Evolutionary conservation across 139 green algal genomes (phyloP), one percentile per base, ranked within the genome.

Genomic region (Closterium sp.): DNA sequence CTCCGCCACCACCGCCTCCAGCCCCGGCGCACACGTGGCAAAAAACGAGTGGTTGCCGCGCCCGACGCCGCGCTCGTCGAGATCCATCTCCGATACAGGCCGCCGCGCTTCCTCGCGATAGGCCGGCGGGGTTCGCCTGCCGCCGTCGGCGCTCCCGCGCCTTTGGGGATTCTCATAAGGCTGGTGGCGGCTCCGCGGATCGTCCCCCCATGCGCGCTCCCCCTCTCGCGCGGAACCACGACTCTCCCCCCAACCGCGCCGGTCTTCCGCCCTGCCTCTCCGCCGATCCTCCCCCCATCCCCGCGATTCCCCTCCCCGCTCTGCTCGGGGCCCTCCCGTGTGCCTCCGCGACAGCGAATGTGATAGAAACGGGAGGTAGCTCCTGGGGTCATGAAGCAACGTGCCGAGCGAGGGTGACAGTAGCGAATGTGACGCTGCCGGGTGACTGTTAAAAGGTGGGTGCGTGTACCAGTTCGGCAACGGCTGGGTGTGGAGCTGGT

Each of bases 1-100:
- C 2, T 32, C 24, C 1, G 96, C 97, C 21, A 98, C 94, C 4
- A 97, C 93, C 87, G 96, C 22, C 91, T 98, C 97, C n/a, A 98
- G 87, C 0, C 97, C 97, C 7, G 97, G 97, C 24, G 97, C 95
- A 91, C 97, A 98, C 0, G 97, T 98, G 9, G 95, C 97, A 89
- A 94, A 94, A 42, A 89, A 94, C 28, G 62, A 79, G 62, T 79
- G 62, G 62, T 13, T 31, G 85, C 85, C 62, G 62, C 62, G 62
- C 62, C 17, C 62, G 62, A 22, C 62, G 62, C 62, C 62, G 17
- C 62, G 62, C 62, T 79, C 62, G 62, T 79, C 62, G 27, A 79
- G 10, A 79, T 79, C 62, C 11, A 79, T 79, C 62, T 79, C 62
- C 62, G 62, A 79, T 79, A 79, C 62, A 79, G 62, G 62, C 10